Conservation (phyloP, 257 asterid genomes). For the Linderniella brevidens region DNA sequence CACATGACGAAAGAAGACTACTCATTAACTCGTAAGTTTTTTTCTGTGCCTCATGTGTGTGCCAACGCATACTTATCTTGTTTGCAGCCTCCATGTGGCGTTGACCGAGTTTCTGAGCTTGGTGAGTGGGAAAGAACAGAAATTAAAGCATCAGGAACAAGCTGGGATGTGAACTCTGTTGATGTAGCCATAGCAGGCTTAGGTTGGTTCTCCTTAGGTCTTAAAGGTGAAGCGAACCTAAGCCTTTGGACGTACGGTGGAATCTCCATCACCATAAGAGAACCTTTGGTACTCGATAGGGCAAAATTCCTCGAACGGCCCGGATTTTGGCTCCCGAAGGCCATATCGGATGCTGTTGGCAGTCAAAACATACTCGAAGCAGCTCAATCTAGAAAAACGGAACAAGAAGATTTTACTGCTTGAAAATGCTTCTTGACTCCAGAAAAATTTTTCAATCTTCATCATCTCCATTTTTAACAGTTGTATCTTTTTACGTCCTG, state of each 20-base stretch:
- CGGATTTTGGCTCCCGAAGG: constrained; percentile 85
- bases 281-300: constrained; percentile 82
- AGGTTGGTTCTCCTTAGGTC: constrained; percentile 81
- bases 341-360: constrained; percentile 72
- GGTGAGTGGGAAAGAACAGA: constrained; percentile 58
- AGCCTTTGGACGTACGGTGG: constrained; percentile 66
- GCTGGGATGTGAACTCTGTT: constrained; percentile 79
- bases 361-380: constrained; percentile 47
- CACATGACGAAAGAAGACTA: too few species aligned
- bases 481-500: too few species aligned
- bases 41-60: too few species aligned
- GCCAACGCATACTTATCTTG: background rate
- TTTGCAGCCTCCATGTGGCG: constrained; percentile 61
- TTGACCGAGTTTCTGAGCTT: constrained; percentile 42
- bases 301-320: constrained; percentile 68
- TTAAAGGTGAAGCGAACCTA: constrained; percentile 77
- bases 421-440: too few species aligned
- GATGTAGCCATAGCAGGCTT: constrained; percentile 76
- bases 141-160: constrained; percentile 47
- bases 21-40: too few species aligned
- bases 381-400: constrained; percentile 35
- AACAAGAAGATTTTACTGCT: too few species aligned
- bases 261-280: constrained; percentile 39
- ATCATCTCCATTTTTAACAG: too few species aligned
- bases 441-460: too few species aligned